Conservation (phyloP, 1,139 yeast species). For the Lodderomyces metapsilosis region DNA sequence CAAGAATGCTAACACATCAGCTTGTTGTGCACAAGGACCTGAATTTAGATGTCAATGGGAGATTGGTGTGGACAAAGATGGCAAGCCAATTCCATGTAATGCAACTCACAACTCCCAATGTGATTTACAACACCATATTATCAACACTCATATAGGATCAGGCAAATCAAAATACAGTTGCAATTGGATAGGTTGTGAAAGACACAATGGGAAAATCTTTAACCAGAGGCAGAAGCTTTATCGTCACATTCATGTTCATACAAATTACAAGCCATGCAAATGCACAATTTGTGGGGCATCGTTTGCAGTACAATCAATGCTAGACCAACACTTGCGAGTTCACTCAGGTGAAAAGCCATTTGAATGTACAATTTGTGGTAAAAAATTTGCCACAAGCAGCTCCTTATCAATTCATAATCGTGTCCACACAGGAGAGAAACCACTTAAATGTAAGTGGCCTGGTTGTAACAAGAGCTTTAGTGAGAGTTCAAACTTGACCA, state of each 20-base stretch:
- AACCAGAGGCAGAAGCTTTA: constrained; percentile 81
- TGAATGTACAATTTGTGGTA: constrained; percentile 46
- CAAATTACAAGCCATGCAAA: constrained; percentile 73
- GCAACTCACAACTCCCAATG: constrained; percentile 49
- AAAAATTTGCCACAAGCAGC: constrained; percentile 53
- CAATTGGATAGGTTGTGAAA: constrained; percentile 74
- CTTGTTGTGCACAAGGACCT: constrained; percentile 5
- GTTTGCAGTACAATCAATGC: constrained; percentile 67
- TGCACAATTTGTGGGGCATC: constrained; percentile 67
- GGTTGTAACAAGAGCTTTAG: constrained; percentile 85
- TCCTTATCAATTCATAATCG: constrained; percentile 54
- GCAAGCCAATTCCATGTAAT: constrained; percentile 47
- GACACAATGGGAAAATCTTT: constrained; percentile 60
- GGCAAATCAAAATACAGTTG: constrained; percentile 73
- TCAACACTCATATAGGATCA: constrained; percentile 65
- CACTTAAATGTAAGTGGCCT: constrained; percentile 72
- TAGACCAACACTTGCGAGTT: constrained; percentile 72
- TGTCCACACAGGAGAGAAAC: constrained; percentile 67
- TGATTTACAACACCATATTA: constrained; percentile 69
- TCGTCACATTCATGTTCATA: constrained; percentile 86
- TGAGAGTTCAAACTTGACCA: constrained; percentile 84
- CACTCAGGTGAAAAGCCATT: constrained; percentile 84
- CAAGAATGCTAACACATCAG: constrained; percentile 7
- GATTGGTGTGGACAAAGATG: constrained; percentile 27
- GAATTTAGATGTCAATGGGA: constrained; percentile 49